Percentiles rank a stretch among this genome's conserved stretches.
Conservation (phyloP, 305 asterid species). For the Fraxinus angustifolia region DNA sequence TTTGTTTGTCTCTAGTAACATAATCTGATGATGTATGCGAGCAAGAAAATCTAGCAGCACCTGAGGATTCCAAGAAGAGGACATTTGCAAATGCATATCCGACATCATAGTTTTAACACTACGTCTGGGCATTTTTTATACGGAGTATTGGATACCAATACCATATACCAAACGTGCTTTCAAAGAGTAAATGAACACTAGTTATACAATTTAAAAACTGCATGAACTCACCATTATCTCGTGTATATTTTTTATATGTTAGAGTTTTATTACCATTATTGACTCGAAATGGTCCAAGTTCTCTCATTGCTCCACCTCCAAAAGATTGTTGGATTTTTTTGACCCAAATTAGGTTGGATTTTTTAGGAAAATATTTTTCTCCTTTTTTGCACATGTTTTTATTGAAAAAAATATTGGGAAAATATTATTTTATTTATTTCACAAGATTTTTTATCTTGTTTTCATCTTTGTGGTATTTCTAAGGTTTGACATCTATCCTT, state of each 20-base stretch:
- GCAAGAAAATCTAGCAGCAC: not conserved
- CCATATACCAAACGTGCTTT: not conserved
- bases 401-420: no score
- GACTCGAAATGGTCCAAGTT: conserved; percentile 25
- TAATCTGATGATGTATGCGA: not conserved
- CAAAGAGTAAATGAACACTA: not conserved
- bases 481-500: no score
- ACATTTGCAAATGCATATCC: not conserved
- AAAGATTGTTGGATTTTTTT: not conserved
- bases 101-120: not conserved
- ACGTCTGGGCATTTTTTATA: not conserved
- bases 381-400: no score
- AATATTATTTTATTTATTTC: no score
- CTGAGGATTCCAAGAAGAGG: not conserved
- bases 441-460: no score
- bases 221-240: conserved; percentile 11
- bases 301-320: conserved; percentile 23
- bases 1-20: not conserved
- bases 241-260: conserved; percentile 11
- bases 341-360: no score
- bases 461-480: no score
- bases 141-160: not conserved
- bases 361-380: no score
- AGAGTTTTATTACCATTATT: conserved; percentile 16
- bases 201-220: not conserved